A percentile compares a stretch with the other conserved stretches of the same genome.
phyloP scores from a whole-genome alignment of 208 protist genomes.

The Wallacemonas collosoma region DNA sequence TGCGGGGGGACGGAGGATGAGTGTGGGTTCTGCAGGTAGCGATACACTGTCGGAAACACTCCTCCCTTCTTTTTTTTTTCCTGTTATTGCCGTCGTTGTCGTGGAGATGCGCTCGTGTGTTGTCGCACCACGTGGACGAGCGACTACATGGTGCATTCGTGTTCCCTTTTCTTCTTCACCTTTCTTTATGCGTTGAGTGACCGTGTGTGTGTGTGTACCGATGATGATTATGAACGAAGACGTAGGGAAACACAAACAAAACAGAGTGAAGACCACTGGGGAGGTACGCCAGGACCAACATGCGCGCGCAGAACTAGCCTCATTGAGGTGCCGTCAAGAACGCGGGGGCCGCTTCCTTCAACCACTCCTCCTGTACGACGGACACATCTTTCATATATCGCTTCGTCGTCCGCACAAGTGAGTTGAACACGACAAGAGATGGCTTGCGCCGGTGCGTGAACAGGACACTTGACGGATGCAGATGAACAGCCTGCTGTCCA shows the following conservation, averaged over 20 bases:
- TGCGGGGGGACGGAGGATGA: too few species aligned
- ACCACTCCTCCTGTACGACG: conserved; percentile 88
- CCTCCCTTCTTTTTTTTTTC: too few species aligned
- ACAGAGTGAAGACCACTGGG: conserved; percentile 4
- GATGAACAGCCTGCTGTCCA: conserved; percentile 76
- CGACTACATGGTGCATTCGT: background rate
- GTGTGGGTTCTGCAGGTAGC: too few species aligned
- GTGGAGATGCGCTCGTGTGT: too few species aligned
- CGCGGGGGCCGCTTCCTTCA: conserved; percentile 71
- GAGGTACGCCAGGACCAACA: background rate
- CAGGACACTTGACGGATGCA: conserved; percentile 89
- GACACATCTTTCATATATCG: conserved; percentile 92
- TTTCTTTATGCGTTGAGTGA: background rate
- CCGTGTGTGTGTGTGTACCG: too few species aligned
- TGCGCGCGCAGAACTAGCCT: background rate
- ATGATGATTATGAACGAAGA: background rate
- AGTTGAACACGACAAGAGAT: conserved; percentile 86
- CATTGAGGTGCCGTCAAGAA: conserved; percentile 59
- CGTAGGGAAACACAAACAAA: background rate
- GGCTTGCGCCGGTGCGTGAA: conserved; percentile 85
- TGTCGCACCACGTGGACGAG: too few species aligned
- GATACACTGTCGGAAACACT: too few species aligned
- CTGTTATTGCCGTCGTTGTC: too few species aligned
- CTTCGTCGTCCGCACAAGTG: conserved; percentile 87
- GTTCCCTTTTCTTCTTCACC: conserved; percentile 5